Base-by-base conservation (phyloP, 352 stramenopile genomes). In the Phytopythium boreale region DNA sequence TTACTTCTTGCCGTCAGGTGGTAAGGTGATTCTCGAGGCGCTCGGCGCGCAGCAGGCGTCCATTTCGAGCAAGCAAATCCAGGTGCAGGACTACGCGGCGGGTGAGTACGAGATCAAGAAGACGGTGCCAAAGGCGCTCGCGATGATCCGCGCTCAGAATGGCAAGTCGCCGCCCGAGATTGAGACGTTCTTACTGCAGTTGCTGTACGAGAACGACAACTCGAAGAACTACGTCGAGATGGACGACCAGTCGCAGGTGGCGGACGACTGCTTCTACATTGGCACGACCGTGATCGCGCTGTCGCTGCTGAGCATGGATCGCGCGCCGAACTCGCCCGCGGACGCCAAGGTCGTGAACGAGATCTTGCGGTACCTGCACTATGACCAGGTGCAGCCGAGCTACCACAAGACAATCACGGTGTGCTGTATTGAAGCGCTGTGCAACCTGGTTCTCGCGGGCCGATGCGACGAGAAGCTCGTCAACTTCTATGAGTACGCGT, bases 31-130 rank as follows among this genome's bases (percentile, higher is more conserved):
- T 22, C 68, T 95, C 2, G 86, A 94, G 61, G 76, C 82, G 20
- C 62, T 93, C 2, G 84, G 86, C n/a, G 86, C 83, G 6, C 80
- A 93, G 61, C 79, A 95, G 49, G 84, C 82, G 31, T 93, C 84
- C 17, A 88, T 92, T 55, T 89, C 80, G 24, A 92, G 84, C 61
- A 92, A 92, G 59, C 82, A 95, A 43, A 95, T 95, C 61, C 86
- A 92, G 41, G 81, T 95, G 0, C 84, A 95, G 61, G 87, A 95
- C 64, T 95, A 95, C 52, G 84, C 84, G 14, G 85, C 82, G 2
- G 87, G 84, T 17, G 87, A 95, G 62, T 95, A 95, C 49, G 87
- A 95, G 63, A 95, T 95, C 72, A 95, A 95, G 63, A 95, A 95
- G 66, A 82, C 83, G 9, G 88, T 95, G 34, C 87, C 87, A 2